These are phyloP conservation scores for Ustilago trichophora DNA, from an alignment of 1,284 basidiomycete species.

Conservation along the genomic window DNA sequence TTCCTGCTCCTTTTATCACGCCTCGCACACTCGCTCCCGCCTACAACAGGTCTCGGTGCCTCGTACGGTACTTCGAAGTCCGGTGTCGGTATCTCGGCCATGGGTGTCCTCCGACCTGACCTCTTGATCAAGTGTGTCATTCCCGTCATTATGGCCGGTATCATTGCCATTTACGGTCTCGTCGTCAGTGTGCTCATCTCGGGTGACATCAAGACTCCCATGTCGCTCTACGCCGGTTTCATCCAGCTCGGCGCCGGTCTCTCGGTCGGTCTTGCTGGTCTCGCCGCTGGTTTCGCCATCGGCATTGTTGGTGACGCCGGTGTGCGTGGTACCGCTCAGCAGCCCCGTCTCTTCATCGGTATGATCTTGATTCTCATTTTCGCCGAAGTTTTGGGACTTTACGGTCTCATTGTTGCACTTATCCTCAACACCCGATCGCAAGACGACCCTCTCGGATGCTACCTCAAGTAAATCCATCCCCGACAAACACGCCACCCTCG, in stretches of 20 bases:
- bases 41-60: constrained; percentile 77
- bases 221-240: constrained; percentile 81
- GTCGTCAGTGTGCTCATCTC: constrained; percentile 71
- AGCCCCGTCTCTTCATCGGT: constrained; percentile 88
- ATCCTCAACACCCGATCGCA: constrained; percentile 77
- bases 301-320: constrained; percentile 92
- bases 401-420: constrained; percentile 86
- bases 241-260: constrained; percentile 93
- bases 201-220: constrained; percentile 68
- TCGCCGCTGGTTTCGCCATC: constrained; percentile 98
- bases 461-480: constrained; percentile 35
- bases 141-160: constrained; percentile 99
- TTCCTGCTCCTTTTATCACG: background rate
- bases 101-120: constrained; percentile 94
- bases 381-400: constrained; percentile 88
- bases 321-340: constrained; percentile 71
- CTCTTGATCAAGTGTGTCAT: constrained; percentile 98
- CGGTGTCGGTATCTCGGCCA: constrained; percentile 95
- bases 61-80: constrained; percentile 97
- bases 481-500: background rate
- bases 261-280: constrained; percentile 87
- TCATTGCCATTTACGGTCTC: constrained; percentile 78
- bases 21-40: background rate
- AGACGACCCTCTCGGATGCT: constrained; percentile 54
- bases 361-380: constrained; percentile 81